Evolutionary conservation across 163 green algal genomes (phyloP).

Genomic region (Scenedesmus sp.): DNA sequence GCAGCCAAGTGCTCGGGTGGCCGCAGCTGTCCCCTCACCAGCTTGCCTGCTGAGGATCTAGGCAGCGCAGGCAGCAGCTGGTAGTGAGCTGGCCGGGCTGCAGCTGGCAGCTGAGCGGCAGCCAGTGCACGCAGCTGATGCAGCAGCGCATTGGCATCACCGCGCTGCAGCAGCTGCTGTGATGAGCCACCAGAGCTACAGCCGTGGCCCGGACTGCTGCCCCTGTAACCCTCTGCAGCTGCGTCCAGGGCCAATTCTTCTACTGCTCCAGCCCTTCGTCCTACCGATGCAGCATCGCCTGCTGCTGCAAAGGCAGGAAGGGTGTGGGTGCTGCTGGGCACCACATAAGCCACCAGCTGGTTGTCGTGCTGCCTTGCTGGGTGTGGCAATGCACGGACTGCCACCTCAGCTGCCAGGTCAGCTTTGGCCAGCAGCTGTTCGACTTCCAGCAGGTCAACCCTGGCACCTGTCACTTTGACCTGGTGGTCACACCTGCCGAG

Average conservation of each 20-base stretch:
- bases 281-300: neutral
- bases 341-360: slow-evolving; percentile 38
- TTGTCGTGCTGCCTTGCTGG: slow-evolving; percentile 6
- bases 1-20: slow-evolving; percentile 6
- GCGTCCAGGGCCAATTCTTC: neutral
- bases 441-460: slow-evolving; percentile 67
- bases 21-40: slow-evolving; percentile 51
- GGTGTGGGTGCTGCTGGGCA: neutral
- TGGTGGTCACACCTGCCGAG: slow-evolving; percentile 64
- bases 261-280: neutral
- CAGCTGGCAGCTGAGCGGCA: slow-evolving; percentile 19
- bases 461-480: slow-evolving; percentile 65
- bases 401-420: slow-evolving; percentile 50
- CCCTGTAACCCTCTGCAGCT: neutral
- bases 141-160: neutral
- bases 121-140: slow-evolving; percentile 23
- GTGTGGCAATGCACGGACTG: slow-evolving; percentile 16
- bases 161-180: slow-evolving; percentile 25
- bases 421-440: slow-evolving; percentile 53
- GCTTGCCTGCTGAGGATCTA: slow-evolving; percentile 56
- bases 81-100: slow-evolving; percentile 14
- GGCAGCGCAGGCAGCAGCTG: slow-evolving; percentile 39
- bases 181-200: no score
- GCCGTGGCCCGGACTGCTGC: no score
- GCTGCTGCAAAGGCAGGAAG: neutral